phyloP scores from a whole-genome alignment of 257 asterid species.

The Schizonepeta tenuifolia region DNA sequence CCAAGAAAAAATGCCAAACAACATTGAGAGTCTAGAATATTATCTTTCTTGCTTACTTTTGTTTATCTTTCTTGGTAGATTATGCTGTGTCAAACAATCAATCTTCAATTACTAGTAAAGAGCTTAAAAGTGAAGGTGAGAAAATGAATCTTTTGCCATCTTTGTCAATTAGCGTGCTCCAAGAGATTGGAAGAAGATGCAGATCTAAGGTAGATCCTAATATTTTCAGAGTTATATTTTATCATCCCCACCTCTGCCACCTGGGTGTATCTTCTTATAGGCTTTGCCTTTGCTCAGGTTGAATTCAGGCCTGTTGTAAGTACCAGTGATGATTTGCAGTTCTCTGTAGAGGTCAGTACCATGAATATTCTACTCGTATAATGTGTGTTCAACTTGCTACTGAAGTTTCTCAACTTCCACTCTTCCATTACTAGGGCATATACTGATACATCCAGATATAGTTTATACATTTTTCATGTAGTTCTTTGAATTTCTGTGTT shows the following conservation, averaged over 20 bases:
- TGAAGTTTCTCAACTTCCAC: background rate
- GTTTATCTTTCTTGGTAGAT: conserved; percentile 43
- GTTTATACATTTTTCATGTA: background rate
- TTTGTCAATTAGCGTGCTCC: conserved; percentile 70
- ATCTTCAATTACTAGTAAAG: conserved; percentile 46
- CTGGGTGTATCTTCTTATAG: conserved; percentile 21
- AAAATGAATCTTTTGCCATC: conserved; percentile 55
- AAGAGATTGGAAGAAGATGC: conserved; percentile 90
- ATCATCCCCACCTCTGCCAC: background rate
- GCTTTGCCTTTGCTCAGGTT: conserved; percentile 54
- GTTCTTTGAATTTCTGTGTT: background rate
- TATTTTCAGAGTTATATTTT: background rate
- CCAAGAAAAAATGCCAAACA: too few relatives aligned
- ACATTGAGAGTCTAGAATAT: background rate
- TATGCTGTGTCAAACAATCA: conserved; percentile 47
- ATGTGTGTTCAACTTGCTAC: conserved; percentile 7
- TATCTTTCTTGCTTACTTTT: conserved; percentile 8
- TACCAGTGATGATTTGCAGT: conserved; percentile 69
- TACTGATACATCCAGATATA: background rate
- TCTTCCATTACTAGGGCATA: background rate
- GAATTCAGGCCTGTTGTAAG: conserved; percentile 80
- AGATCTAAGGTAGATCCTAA: conserved; percentile 68
- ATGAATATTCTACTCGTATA: background rate
- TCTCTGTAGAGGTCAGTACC: conserved; percentile 83
- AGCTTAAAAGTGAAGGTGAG: conserved; percentile 63